These are phyloP conservation scores for Castanea sativa DNA, from an alignment of 306 rosid genomes.

Conservation along the genomic window DNA sequence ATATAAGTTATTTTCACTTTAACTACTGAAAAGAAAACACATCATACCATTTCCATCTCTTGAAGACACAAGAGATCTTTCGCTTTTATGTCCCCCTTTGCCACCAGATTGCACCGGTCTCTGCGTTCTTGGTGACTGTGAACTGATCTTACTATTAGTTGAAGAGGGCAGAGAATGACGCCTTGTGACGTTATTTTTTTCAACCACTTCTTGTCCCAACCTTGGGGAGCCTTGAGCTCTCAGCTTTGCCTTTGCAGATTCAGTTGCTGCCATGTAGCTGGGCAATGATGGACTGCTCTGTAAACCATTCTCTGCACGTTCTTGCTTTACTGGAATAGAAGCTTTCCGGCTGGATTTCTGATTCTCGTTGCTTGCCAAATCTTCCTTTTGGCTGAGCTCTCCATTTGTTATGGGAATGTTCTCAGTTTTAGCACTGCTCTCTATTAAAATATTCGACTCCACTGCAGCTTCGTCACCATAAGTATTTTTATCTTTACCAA, in stretches of 20 bases:
- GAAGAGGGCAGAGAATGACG: slow-evolving; percentile 89
- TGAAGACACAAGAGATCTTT: slow-evolving; percentile 47
- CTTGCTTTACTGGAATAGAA: slow-evolving; percentile 67
- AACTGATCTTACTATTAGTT: slow-evolving; percentile 70
- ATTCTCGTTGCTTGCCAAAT: slow-evolving; percentile 54
- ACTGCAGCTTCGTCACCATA: slow-evolving; percentile 37
- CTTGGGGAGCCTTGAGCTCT: slow-evolving; percentile 94
- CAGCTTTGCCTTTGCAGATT: slow-evolving; percentile 96
- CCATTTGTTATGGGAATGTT: slow-evolving; percentile 51
- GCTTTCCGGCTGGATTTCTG: slow-evolving; percentile 63
- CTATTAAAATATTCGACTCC: slow-evolving; percentile 47
- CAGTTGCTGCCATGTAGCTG: slow-evolving; percentile 98
- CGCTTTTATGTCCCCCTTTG: slow-evolving; percentile 60
- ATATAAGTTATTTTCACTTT: neutral
- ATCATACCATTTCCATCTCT: slow-evolving; percentile 68
- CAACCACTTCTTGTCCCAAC: slow-evolving; percentile 62
- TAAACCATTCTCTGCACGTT: slow-evolving; percentile 63
- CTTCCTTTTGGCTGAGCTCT: slow-evolving; percentile 62
- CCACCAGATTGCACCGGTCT: slow-evolving; percentile 71
- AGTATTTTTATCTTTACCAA: slow-evolving; percentile 42
- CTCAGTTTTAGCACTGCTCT: slow-evolving; percentile 47
- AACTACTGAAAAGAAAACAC: neutral
- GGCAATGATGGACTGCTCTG: slow-evolving; percentile 79
- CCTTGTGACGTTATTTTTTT: slow-evolving; percentile 52
- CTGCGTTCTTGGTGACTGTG: slow-evolving; percentile 90